Conservation (phyloP, 169 alveolate genomes). For the Plasmodium sp. region DNA sequence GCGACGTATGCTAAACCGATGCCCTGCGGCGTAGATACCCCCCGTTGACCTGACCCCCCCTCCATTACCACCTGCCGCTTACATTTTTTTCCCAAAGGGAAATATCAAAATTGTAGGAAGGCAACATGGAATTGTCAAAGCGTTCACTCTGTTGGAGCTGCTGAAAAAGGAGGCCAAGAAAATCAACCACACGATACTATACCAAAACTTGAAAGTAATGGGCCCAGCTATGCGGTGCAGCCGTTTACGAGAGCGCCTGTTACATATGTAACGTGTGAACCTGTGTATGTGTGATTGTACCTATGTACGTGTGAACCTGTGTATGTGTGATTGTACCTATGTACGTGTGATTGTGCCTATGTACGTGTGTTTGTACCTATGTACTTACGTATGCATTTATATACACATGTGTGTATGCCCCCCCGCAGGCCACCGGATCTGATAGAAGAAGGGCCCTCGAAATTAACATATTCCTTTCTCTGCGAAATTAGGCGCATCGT, state of each 20-base stretch:
- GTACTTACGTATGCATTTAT: not conserved
- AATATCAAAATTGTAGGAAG: conserved; percentile 32
- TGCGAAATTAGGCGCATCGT: not conserved
- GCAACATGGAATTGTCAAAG: conserved; percentile 41
- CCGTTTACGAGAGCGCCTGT: not conserved
- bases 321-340: not conserved
- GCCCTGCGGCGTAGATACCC: not conserved
- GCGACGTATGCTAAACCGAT: not conserved
- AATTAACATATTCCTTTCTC: not conserved
- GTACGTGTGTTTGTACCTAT: too few relatives aligned
- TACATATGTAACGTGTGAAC: not conserved
- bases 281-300: not conserved
- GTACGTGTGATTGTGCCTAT: not conserved
- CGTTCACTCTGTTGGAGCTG: conserved; percentile 40
- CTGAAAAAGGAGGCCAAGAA: not conserved
- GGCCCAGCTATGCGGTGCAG: not conserved
- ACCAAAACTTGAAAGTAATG: conserved; percentile 32
- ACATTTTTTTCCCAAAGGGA: conserved; percentile 10
- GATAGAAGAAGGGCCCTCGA: not conserved
- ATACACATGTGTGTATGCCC: not conserved
- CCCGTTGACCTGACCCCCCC: not conserved
- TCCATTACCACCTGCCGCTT: not conserved
- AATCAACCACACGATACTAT: conserved; percentile 17
- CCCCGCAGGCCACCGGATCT: not conserved
- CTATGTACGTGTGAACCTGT: not conserved